Base-by-base conservation (phyloP, 805 yeast species). In the Cyberlindnera mississippiensis region DNA sequence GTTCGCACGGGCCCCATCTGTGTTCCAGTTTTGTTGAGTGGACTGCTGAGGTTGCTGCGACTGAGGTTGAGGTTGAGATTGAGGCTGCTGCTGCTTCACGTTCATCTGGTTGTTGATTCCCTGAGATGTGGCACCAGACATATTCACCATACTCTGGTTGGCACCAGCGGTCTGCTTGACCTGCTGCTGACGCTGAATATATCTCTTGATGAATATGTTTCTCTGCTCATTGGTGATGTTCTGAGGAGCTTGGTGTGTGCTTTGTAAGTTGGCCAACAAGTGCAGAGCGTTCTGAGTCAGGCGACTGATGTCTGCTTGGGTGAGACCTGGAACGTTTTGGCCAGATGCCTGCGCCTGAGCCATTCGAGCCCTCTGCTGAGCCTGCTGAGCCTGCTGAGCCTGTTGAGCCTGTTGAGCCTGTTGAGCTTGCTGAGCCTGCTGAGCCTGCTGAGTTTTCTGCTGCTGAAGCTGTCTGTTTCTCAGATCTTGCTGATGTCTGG, bases 401-500 rank as follows among this genome's bases (percentile, higher is more conserved):
- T 35, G 40, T 34, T 40, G 40, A 14, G 24, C 39, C 19, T n/a
- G 13, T 20, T 35, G 37, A 20, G 34, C 42, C 17, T 26, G 45
- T 18, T 28, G 41, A n/a, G 14, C 28, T 11, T 33, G 37, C 6
- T 22, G n/a, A 13, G 35, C 15, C 22, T 38, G 35, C 19, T 39
- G 47, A 3, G 9, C 11, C 22, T 42, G 41, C 15, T 37, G 42
- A 16, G 41, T 20, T n/a, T 32, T 24, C 12, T 20, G 12, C 28
- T 33, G 36, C 38, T 60, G 67, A 16, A 48, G 57, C 35, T 56
- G 65, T 34, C 63, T 57, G 19, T 50, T 48, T 39, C 63, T 56
- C 24, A 57, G 48, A 38, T 62, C 68, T 34, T 63, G 67, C 22
- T 64, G 64, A 20, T 61, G 55, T 41, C 58, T 56, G 32, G 53